Base-by-base conservation (phyloP, 1,139 yeast species). In the Chernovozyma sophiae-reginae region DNA sequence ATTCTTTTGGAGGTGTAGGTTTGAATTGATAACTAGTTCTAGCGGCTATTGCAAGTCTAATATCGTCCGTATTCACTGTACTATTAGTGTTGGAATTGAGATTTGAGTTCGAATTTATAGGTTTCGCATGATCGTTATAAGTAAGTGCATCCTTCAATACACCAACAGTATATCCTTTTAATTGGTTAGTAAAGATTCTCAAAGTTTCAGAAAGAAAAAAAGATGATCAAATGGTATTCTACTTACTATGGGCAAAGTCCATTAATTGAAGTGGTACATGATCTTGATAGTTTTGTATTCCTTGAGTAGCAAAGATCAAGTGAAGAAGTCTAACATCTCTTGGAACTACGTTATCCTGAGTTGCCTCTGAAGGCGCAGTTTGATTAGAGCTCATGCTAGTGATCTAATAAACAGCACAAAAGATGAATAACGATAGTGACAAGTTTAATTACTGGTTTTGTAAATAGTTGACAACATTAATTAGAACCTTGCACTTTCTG, bases 1-100 rank as follows among this genome's bases (percentile, higher is more conserved):
- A 68, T 56, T 92, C 97, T 59, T 92, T 92, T 3, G 96, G 96
- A 5, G 96, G 96, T 1, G 94, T 83, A 1, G 97, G 97, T 58
- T 87, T 89, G 70, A 92, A 92, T 58, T 92, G 97, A 56, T 89
- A 87, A 56, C 86, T 89, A 15, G 95, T 86, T 41, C 96, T 71
- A 0, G 98, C 94, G 1, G 95, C 95, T 19, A 92, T 87, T 1
- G 97, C 97, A 46, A 92, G 70, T 46, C 97, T 73, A 35, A 92
- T 74, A 53, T 94, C 98, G 45, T 94, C 97, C 4, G 94, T 86
- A 13, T 87, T 77, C 15, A 90, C 71, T 2, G 77, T 74, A 5
- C 73, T 62, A 43, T 64, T 66, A 44, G 74, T 48, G 34, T 52
- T 62, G 14, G 74, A 55, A 33, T 60, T 68, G 30, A 60, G 49